Conservation (phyloP, 805 yeast genomes). For the Suhomyces kilbournensis region DNA sequence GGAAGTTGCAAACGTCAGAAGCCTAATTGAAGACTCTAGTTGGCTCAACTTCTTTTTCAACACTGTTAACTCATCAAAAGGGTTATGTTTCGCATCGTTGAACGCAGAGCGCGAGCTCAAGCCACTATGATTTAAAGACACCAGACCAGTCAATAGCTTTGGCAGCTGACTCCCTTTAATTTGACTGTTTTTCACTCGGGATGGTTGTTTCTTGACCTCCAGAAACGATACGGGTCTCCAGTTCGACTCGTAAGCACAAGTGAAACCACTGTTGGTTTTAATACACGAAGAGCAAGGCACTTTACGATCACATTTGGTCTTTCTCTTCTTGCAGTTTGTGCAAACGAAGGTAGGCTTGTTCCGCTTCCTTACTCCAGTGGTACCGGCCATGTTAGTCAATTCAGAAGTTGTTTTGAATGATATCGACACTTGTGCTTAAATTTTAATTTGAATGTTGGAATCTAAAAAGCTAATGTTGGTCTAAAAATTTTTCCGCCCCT, state of each 20-base stretch:
- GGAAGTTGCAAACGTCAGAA: background rate
- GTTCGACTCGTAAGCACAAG: conserved; percentile 20
- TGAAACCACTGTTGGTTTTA: conserved; percentile 14
- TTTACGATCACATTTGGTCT: conserved; percentile 31
- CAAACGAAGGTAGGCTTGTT: conserved; percentile 27
- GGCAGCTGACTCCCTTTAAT: background rate
- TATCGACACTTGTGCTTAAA: background rate
- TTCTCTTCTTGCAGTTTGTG: conserved; percentile 28
- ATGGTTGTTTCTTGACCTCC: background rate
- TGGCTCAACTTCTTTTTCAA: conserved; percentile 5
- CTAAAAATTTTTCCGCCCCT: background rate
- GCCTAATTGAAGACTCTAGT: conserved; percentile 1
- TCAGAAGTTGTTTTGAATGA: background rate
- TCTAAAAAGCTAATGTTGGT: background rate
- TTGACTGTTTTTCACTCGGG: background rate
- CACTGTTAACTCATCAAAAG: conserved; percentile 4
- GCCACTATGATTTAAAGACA: background rate
- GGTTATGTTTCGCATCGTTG: background rate
- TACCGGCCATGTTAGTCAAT: background rate
- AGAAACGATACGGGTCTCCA: conserved; percentile 7
- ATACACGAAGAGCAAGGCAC: conserved; percentile 27
- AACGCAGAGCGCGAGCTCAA: background rate
- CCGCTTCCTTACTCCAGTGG: conserved; percentile 10
- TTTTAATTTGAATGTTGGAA: background rate
- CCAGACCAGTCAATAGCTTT: background rate